These are phyloP conservation scores for Pseudogymnoascus destructans DNA, from an alignment of 2,329 filamentous ascomycete genomes.

Conservation along the genomic window DNA sequence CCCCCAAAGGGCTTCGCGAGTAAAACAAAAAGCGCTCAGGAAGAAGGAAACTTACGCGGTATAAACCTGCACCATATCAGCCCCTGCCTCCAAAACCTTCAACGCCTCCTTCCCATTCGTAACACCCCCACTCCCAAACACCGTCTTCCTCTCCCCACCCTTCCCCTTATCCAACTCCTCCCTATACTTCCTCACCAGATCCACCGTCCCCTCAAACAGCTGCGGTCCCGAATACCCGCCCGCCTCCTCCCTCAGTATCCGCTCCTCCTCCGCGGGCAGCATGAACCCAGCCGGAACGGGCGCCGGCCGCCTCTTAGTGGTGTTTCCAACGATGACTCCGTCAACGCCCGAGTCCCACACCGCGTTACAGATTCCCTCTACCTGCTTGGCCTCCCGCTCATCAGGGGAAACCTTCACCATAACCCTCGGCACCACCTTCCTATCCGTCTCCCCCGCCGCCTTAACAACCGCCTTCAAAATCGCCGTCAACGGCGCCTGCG, in stretches of 20 bases:
- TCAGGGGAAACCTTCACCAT: conserved; percentile 99
- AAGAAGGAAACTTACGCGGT: conserved; percentile 44
- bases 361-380: conserved; percentile 78
- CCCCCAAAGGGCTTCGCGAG: no score
- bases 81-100: conserved; percentile 73
- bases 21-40: no score
- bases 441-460: conserved; percentile 55
- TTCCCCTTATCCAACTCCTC: conserved; percentile 46
- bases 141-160: conserved; percentile 48
- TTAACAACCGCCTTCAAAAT: conserved; percentile 73
- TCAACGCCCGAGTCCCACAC: conserved; percentile 77
- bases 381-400: conserved; percentile 73
- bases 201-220: conserved; percentile 68
- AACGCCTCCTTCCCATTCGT: conserved; percentile 76
- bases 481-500: conserved; percentile 65
- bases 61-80: conserved; percentile 84
- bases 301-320: conserved; percentile 69
- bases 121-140: conserved; percentile 91
- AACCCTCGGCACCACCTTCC: conserved; percentile 63
- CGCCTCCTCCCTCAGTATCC: conserved; percentile 52
- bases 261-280: conserved; percentile 53
- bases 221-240: conserved; percentile 87
- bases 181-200: conserved; percentile 69
- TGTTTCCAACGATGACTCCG: conserved; percentile 94
- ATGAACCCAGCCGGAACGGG: conserved; percentile 53